Percentiles rank a stretch among this genome's conserved stretches.
Evolutionary conservation across 257 asterid genomes (phyloP).

Genomic region (Cruciata laevipes): DNA sequence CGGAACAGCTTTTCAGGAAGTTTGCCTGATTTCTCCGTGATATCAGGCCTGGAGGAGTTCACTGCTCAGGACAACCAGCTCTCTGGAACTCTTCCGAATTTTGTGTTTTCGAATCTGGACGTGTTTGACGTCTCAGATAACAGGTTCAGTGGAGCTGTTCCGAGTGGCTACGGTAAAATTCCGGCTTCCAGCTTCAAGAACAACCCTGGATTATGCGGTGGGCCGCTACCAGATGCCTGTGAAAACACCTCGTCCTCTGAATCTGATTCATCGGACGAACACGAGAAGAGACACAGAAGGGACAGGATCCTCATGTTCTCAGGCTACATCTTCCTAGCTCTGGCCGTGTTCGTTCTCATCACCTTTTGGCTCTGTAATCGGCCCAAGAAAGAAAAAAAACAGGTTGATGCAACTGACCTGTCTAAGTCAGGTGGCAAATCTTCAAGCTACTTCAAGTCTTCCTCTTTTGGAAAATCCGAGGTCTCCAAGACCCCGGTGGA

Average conservation of each 20-base stretch:
- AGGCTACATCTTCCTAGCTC: slow-evolving; percentile 47
- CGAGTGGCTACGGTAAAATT: slow-evolving; percentile 27
- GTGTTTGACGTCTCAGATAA: slow-evolving; percentile 42
- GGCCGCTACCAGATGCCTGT: slow-evolving; percentile 38
- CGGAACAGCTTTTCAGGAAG: slow-evolving; percentile 27
- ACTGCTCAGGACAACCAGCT: slow-evolving; percentile 36
- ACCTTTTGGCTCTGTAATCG: slow-evolving; percentile 30
- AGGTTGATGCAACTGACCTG: slow-evolving; percentile 12
- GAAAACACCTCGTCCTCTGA: slow-evolving; percentile 4
- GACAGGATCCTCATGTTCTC: slow-evolving; percentile 54
- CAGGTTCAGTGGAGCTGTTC: slow-evolving; percentile 40
- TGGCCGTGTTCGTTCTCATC: slow-evolving; percentile 31
- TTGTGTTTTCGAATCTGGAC: slow-evolving; percentile 25
- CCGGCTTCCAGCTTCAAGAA: slow-evolving; percentile 24
- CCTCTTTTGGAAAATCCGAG: slow-evolving; percentile 22
- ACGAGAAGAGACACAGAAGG: slow-evolving; percentile 16
- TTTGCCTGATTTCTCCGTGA: slow-evolving; percentile 34
- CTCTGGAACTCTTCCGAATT: slow-evolving; percentile 35
- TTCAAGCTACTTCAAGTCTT: slow-evolving; percentile 26
- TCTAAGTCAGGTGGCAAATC: slow-evolving; percentile 33
- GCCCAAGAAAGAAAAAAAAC: slow-evolving; percentile 23
- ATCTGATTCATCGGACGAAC: slow-evolving; percentile 15
- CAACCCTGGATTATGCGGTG: slow-evolving; percentile 46
- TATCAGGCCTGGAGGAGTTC: slow-evolving; percentile 23
- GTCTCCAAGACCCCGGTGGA: slow-evolving; percentile 32